A percentile compares a stretch with the other conserved stretches of the same genome.
phyloP scores from a whole-genome alignment of 768 basidiomycete species.

The Auricularia auricula-judae region DNA sequence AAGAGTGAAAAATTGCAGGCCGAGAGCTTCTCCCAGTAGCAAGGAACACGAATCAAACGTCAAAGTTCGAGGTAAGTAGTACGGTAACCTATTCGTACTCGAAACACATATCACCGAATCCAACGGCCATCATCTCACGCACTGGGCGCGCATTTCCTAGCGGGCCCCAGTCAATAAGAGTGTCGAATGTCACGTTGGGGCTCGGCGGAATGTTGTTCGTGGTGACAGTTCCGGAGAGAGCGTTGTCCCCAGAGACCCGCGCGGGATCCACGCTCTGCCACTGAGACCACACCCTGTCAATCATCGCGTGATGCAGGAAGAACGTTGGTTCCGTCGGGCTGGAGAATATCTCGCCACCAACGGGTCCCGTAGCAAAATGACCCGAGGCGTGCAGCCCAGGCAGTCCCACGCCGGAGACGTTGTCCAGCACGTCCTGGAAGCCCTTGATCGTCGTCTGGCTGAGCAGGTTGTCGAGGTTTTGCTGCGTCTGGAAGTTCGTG shows the following conservation, averaged over 20 bases:
- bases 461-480: not conserved
- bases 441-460: not conserved
- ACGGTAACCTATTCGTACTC: not conserved
- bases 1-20: too few relatives aligned
- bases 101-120: not conserved
- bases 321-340: not conserved
- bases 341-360: not conserved
- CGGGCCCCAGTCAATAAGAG: not conserved
- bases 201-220: not conserved
- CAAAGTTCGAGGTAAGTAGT: too few relatives aligned
- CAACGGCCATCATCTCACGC: not conserved
- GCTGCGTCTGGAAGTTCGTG: not conserved
- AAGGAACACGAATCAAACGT: too few relatives aligned
- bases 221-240: not conserved
- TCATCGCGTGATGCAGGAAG: not conserved
- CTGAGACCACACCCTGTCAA: not conserved
- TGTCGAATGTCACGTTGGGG: not conserved
- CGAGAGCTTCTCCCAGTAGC: too few relatives aligned
- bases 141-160: not conserved
- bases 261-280: not conserved
- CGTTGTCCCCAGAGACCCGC: not conserved
- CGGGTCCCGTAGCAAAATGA: not conserved
- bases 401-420: not conserved
- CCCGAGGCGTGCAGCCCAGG: not conserved
- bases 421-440: not conserved